A percentile compares a stretch with the other conserved stretches of the same genome.
Evolutionary conservation across 805 yeast genomes (phyloP).

Genomic region (Wickerhamiella qilinensis): DNA sequence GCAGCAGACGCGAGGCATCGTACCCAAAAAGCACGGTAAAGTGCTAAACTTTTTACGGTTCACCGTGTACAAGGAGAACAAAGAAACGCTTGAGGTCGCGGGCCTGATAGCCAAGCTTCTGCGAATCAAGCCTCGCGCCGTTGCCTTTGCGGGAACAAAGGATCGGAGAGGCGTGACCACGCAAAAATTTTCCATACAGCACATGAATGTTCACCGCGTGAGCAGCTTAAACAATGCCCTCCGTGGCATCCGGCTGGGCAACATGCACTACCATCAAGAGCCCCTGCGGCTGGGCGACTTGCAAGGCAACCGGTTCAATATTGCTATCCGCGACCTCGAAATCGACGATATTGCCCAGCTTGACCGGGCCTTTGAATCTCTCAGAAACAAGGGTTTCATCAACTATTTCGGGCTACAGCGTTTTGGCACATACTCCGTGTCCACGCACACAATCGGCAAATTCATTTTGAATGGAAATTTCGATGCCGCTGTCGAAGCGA

Average conservation of each 20-base stretch:
- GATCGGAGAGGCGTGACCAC: slow-evolving; percentile 94
- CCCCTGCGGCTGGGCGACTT: slow-evolving; percentile 67
- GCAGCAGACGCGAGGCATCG: slow-evolving; percentile 15
- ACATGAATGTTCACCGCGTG: slow-evolving; percentile 46
- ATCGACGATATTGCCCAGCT: slow-evolving; percentile 26
- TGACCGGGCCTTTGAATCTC: slow-evolving; percentile 32
- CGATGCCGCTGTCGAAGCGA: slow-evolving; percentile 61
- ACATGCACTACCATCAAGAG: slow-evolving; percentile 48
- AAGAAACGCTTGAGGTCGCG: slow-evolving; percentile 95
- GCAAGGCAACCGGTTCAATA: slow-evolving; percentile 74
- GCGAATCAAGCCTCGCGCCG: slow-evolving; percentile 50
- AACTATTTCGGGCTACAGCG: slow-evolving; percentile 98
- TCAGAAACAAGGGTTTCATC: slow-evolving; percentile 60
- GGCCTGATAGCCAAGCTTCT: slow-evolving; percentile 54
- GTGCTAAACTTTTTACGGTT: slow-evolving; percentile 55
- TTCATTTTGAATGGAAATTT: slow-evolving; percentile 56
- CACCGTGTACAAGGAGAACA: slow-evolving; percentile 79
- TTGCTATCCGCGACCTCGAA: slow-evolving; percentile 64
- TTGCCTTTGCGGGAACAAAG: slow-evolving; percentile 87
- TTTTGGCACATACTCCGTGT: slow-evolving; percentile 87
- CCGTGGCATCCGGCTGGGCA: slow-evolving; percentile 66
- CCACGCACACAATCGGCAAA: slow-evolving; percentile 78
- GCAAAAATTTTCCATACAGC: slow-evolving; percentile 56
- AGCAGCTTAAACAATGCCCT: slow-evolving; percentile 60
- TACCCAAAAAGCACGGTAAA: slow-evolving; percentile 36